Evolutionary conservation across 2,329 filamentous ascomycete genomes (phyloP).

Genomic region (Elsinoe perseae): DNA sequence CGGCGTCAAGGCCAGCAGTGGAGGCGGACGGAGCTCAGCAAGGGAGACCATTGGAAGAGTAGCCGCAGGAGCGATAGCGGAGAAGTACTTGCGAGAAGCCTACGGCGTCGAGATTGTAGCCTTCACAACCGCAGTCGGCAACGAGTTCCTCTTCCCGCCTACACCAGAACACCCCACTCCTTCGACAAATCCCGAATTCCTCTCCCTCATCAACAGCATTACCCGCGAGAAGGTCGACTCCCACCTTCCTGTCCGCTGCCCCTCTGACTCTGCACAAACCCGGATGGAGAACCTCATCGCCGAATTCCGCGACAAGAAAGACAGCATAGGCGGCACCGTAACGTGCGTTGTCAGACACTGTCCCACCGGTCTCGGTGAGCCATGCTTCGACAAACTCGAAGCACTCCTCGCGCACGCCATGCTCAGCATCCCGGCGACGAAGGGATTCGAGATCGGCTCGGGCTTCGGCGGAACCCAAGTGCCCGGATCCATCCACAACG

Average conservation of each 20-base stretch:
- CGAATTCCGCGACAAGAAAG: conserved; percentile 65
- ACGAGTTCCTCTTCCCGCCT: conserved; percentile 66
- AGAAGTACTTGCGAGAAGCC: conserved; percentile 77
- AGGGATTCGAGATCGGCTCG: conserved; percentile 91
- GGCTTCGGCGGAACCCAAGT: conserved; percentile 84
- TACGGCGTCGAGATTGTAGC: conserved; percentile 87
- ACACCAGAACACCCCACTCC: conserved; percentile 59
- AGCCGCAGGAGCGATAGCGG: conserved; percentile 82
- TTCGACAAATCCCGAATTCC: conserved; percentile 70
- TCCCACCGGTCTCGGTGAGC: conserved; percentile 82
- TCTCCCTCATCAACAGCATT: conserved; percentile 63
- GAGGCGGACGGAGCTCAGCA: conserved; percentile 85
- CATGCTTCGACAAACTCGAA: conserved; percentile 92
- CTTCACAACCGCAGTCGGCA: conserved; percentile 79
- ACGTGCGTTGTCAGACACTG: conserved; percentile 86
- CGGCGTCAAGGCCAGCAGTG: conserved; percentile 82
- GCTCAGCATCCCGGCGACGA: conserved; percentile 88
- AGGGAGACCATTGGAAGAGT: conserved; percentile 90
- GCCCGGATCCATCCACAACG: conserved; percentile 85
- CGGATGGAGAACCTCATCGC: conserved; percentile 76
- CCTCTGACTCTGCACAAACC: conserved; percentile 54
- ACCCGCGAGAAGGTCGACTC: conserved; percentile 70
- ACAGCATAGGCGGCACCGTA: conserved; percentile 91
- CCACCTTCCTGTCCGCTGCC: conserved; percentile 81
- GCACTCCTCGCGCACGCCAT: conserved; percentile 87